Evolutionary conservation across 2,329 filamentous ascomycete species (phyloP), one percentile per base, ranked within the genome.

Genomic region (Pseudogymnoascus sp.): DNA sequence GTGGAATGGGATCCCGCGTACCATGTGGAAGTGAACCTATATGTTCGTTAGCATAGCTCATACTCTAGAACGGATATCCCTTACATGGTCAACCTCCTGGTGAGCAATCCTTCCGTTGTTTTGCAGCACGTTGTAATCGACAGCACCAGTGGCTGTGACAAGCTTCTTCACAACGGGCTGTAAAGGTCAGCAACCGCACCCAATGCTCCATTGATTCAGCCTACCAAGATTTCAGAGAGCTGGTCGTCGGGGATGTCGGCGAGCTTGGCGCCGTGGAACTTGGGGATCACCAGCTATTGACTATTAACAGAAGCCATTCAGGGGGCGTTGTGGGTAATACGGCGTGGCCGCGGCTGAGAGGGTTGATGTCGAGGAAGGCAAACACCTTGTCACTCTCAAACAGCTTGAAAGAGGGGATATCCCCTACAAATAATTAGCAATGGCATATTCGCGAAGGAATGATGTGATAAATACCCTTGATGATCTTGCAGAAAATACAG

Each of bases 401-500:
- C 77, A 99, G 87, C 83, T 97, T 99, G 81, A 97, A 88, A 69
- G 86, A 93, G 58, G 94, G 94, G 74, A 99, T 97, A 65, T 97
- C 93, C 67, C 92, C 92, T 97, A 70, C 64, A 40, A 31, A 12
- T 13, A 52, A 52, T 61, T 36, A 59, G 58, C 35, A 35, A 64
- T 63, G 10, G 15, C 36, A 62, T 39, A 59, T 21, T 52, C 29
- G 52, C 42, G 35, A 31, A 25, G 29, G 35, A 33, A 37, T 65
- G 13, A 40, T 18, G 21, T 18, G n/a, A 58, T 58, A 27, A 27
- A 39, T 59, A 81, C 93, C 93, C 83, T 96, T 95, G 80, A 99
- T 88, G 74, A 99, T 97, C 76, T 91, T 96, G 83, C 94, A 99
- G 80, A 99, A 99, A 73, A 97, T 91, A 75, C 94, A 99, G 66